Evolutionary conservation across 2,329 filamentous ascomycete genomes (phyloP).

Genomic region (Monosporascus sp.): DNA sequence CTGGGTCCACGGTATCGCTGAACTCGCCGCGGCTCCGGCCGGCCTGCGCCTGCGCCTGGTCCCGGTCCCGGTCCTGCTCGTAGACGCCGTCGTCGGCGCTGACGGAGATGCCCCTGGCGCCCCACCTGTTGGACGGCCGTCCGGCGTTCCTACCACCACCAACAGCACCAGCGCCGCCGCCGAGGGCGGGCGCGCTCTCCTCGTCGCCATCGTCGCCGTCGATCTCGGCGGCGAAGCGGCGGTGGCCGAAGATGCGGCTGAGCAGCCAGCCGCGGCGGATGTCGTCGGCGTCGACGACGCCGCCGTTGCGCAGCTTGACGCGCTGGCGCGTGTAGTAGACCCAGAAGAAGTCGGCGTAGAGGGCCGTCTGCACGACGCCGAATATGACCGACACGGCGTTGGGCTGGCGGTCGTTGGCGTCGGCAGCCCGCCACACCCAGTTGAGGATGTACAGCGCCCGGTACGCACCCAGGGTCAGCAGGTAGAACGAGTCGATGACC

Average conservation of each 20-base stretch:
- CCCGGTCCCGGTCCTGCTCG: slow-evolving; percentile 37
- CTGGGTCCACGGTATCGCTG: slow-evolving; percentile 45
- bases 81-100: slow-evolving; percentile 58
- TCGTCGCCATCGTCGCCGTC: slow-evolving; percentile 49
- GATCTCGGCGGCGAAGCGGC: slow-evolving; percentile 44
- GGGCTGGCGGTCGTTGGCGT: slow-evolving; percentile 52
- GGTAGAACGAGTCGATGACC: slow-evolving; percentile 95
- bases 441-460: slow-evolving; percentile 86
- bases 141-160: slow-evolving; percentile 22
- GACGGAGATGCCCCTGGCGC: slow-evolving; percentile 59
- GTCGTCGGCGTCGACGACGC: slow-evolving; percentile 86
- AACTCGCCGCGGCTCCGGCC: slow-evolving; percentile 32
- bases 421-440: slow-evolving; percentile 70
- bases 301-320: slow-evolving; percentile 85
- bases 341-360: slow-evolving; percentile 94
- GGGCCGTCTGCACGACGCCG: slow-evolving; percentile 79
- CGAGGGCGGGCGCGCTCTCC: slow-evolving; percentile 49
- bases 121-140: slow-evolving; percentile 49
- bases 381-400: slow-evolving; percentile 77
- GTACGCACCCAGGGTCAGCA: slow-evolving; percentile 81
- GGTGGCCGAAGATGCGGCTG: slow-evolving; percentile 64
- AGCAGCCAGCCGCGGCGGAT: slow-evolving; percentile 81
- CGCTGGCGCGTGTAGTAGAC: slow-evolving; percentile 92
- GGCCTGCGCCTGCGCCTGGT: slow-evolving; percentile 26
- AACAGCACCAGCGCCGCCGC: slow-evolving; percentile 20